A percentile compares a stretch with the other conserved stretches of the same genome.
These are phyloP conservation scores for Monosporascus sp. DNA, from an alignment of 2,329 filamentous ascomycete genomes.

Conservation along the genomic window DNA sequence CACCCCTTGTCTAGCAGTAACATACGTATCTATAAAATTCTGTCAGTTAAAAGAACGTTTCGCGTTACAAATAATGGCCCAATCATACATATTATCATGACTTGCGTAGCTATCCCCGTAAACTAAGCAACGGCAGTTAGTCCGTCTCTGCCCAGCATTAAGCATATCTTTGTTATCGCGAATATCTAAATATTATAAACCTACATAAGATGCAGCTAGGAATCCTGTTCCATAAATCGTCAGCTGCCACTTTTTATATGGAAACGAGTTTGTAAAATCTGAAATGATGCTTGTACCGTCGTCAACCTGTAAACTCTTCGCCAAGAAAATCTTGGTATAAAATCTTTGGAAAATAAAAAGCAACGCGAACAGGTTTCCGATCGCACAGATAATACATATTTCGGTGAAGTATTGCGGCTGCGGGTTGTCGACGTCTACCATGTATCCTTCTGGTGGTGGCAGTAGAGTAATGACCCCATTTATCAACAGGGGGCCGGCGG, in stretches of 20 bases:
- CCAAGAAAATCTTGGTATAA: conserved; percentile 1
- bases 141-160: neutral
- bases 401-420: neutral
- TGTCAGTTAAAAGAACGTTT: neutral
- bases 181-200: neutral
- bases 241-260: neutral
- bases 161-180: neutral
- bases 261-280: too few relatives aligned
- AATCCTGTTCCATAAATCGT: neutral
- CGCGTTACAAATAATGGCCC: too few relatives aligned
- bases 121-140: neutral
- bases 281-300: conserved; percentile 1
- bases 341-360: conserved; percentile 2
- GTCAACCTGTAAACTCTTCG: conserved; percentile 2
- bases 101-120: neutral
- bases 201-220: neutral
- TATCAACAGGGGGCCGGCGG: neutral
- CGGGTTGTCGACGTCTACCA: conserved; percentile 5
- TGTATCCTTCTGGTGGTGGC: conserved; percentile 4
- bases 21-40: neutral
- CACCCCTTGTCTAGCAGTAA: neutral
- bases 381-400: neutral
- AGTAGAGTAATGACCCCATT: conserved; percentile 1
- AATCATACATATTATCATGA: neutral
- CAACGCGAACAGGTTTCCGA: neutral